Evolutionary conservation across 805 yeast species (phyloP).

Genomic region (Candida golubevii): DNA sequence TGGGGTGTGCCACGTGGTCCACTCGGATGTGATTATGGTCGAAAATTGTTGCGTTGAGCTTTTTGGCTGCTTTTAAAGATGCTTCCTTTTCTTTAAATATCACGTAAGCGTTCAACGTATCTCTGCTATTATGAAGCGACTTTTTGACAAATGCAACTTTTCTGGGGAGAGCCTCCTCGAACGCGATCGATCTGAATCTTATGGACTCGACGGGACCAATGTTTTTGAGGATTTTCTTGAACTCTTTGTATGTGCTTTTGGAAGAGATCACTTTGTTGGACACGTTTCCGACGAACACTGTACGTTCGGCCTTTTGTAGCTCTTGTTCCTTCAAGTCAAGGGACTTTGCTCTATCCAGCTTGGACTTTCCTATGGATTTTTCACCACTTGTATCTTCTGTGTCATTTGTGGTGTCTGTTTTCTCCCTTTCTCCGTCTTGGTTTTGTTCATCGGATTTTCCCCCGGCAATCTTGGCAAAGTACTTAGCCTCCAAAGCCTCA

Average conservation of each 20-base stretch:
- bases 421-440: constrained; percentile 46
- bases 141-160: constrained; percentile 86
- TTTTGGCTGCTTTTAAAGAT: constrained; percentile 43
- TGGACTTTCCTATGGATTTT: constrained; percentile 17
- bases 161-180: constrained; percentile 82
- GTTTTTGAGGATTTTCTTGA: constrained; percentile 58
- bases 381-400: constrained; percentile 31
- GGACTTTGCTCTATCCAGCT: constrained; percentile 36
- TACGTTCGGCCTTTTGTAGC: constrained; percentile 74
- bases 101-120: constrained; percentile 82
- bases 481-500: constrained; percentile 11
- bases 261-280: constrained; percentile 59
- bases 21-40: constrained; percentile 77
- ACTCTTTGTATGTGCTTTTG: constrained; percentile 55
- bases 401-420: constrained; percentile 5
- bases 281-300: constrained; percentile 86
- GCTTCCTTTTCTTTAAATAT: constrained; percentile 60
- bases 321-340: constrained; percentile 67
- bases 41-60: constrained; percentile 65
- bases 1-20: constrained; percentile 90
- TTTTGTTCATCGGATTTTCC: constrained; percentile 6
- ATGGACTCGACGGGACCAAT: constrained; percentile 63
- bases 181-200: constrained; percentile 89
- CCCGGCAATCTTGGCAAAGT: constrained; percentile 14
- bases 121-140: constrained; percentile 70